phyloP scores from a whole-genome alignment of 345 rosid species.

The Camelina neglecta region DNA sequence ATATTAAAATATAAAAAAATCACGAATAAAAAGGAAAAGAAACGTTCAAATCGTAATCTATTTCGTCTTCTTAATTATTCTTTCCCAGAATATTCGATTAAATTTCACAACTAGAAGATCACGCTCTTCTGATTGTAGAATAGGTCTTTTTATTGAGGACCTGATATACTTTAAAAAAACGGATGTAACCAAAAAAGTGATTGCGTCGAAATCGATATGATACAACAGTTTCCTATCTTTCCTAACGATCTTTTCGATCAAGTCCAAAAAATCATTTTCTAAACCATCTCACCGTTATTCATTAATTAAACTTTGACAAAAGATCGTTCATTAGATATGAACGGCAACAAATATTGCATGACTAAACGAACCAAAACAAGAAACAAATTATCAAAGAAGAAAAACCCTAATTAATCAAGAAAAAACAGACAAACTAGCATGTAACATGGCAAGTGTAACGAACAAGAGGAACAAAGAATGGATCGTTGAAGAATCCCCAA shows the following conservation, averaged over 20 bases:
- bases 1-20: neutral
- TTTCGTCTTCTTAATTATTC: neutral
- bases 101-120: neutral
- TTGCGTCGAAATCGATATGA: neutral
- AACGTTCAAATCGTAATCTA: neutral
- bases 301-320: slow-evolving; percentile 19
- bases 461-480: slow-evolving; percentile 43
- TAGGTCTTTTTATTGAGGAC: too few relatives aligned
- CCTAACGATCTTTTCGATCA: neutral
- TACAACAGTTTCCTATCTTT: neutral
- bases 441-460: slow-evolving; percentile 36
- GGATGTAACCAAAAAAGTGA: neutral
- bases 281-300: neutral
- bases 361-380: slow-evolving; percentile 26
- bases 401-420: neutral
- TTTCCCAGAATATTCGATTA: neutral
- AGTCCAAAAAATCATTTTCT: neutral
- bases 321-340: slow-evolving; percentile 14
- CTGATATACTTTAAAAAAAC: neutral
- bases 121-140: neutral
- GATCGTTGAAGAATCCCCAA: slow-evolving; percentile 39
- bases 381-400: neutral
- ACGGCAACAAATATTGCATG: slow-evolving; percentile 30
- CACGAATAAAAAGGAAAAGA: slow-evolving; percentile 1
- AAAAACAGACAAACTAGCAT: neutral